A percentile compares a stretch with the other conserved stretches of the same genome.
These are phyloP conservation scores for Metschnikowia bowlesiae DNA, from an alignment of 805 yeast genomes.

Conservation along the genomic window DNA sequence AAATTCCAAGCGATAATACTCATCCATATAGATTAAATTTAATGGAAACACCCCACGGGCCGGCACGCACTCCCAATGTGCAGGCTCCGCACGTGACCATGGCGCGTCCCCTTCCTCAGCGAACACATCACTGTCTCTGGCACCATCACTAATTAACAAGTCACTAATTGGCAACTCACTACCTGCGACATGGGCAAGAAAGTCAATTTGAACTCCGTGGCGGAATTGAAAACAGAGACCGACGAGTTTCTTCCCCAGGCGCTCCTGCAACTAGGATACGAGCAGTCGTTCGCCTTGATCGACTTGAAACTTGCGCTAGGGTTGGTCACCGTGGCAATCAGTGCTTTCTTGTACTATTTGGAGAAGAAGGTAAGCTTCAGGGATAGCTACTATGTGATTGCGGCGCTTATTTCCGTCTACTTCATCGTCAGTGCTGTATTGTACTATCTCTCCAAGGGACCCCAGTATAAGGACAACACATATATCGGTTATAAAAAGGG, in stretches of 20 bases:
- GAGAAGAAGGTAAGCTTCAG: slow-evolving; percentile 48
- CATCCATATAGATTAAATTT: no score
- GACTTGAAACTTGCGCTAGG: slow-evolving; percentile 51
- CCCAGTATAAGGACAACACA: slow-evolving; percentile 41
- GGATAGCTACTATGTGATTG: slow-evolving; percentile 34
- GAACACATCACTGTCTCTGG: background rate
- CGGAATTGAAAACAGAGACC: slow-evolving; percentile 44
- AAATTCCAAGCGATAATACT: no score
- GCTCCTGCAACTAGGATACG: slow-evolving; percentile 42
- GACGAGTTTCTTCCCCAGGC: slow-evolving; percentile 46
- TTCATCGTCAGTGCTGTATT: slow-evolving; percentile 31
- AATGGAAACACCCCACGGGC: no score
- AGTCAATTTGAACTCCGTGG: slow-evolving; percentile 33
- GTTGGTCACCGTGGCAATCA: slow-evolving; percentile 40
- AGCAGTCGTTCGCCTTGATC: slow-evolving; percentile 41
- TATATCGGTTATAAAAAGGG: slow-evolving; percentile 39
- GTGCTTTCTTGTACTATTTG: slow-evolving; percentile 42
- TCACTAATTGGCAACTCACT: background rate
- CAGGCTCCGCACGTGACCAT: background rate
- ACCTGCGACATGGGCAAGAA: slow-evolving; percentile 18
- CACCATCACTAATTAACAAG: no score
- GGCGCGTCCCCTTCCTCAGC: background rate
- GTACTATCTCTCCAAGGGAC: slow-evolving; percentile 28
- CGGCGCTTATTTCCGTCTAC: slow-evolving; percentile 34
- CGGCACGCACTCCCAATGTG: no score